Base-by-base conservation (phyloP, 1,284 basidiomycete species). In the Marasmius fiardii region DNA sequence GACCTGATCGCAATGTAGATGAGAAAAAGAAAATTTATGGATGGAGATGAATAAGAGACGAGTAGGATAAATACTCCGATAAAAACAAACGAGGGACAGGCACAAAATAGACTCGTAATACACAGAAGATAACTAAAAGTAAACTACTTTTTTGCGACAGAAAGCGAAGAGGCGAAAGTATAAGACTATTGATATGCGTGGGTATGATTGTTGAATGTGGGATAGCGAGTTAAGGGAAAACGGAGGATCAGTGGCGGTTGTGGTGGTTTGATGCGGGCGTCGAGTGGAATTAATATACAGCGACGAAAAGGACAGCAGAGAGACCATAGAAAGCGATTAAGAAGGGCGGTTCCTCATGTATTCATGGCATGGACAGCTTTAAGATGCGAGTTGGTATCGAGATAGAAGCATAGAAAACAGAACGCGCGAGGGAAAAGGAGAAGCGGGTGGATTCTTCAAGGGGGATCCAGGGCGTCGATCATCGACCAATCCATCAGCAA, bases 401-500 rank as follows among this genome's bases (percentile, higher is more conserved):
- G 39, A 16, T 16, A 18, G 20, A 7, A 41, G 20, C 16, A 41
- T 10, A 41, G 20, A 18, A 16, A 41, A 41, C 7, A n/a, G n/a
- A 18, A 41, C 20, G 39, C 7, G 20, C 39, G 39, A 41, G 8
- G n/a, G 39, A 41, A 1, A 20, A 4, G n/a, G 39, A n/a, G 2
- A 16, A 6, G n/a, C n/a, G n/a, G 39, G 39, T 7, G 16, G 7
- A 41, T 14, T 16, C 39, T 41, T 41, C n/a, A 41, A 41, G 39
- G 39, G 39, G 39, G 11, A 45, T 28, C 5, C 12, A 45, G 18
- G 14, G 16, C 44, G 23, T 24, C 44, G 16, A 45, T 23, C 43
- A 2, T 20, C 44, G 28, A 26, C 4, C 24, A 48, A 59, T 16
- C 44, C 44, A 57, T 78, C 71, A 86, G 68, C 83, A 86, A 57